Base-by-base conservation (phyloP, 495 filamentous ascomycete species). In the Neurospora intermedia region DNA sequence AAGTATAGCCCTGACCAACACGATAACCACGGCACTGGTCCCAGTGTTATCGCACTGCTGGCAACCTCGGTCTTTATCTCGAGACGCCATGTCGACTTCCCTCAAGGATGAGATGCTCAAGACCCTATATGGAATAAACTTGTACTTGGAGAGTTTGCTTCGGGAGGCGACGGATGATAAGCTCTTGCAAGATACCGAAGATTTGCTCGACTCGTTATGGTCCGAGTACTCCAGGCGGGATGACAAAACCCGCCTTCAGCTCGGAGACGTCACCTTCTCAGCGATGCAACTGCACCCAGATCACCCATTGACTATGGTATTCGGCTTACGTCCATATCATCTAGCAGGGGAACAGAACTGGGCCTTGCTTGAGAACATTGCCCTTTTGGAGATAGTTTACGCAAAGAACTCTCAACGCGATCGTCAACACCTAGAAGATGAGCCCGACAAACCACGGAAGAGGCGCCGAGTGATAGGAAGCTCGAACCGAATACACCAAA, bases 11-110 rank as follows among this genome's bases (percentile, higher is more conserved):
- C 82, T 96, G 38, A 87, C 89, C 15, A 85, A 86, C 73, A 84
- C 82, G 43, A 81, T 89, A 38, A 80, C 91, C 66, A 78, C 84
- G 43, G 85, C 88, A 20, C 76, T 95, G 69, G 77, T 97, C 27
- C 93, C 93, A 4, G 78, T 93, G 43, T 87, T 97, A 66, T 88
- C 85, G 39, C 84, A 88, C 23, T 85, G 92, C 75, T 98, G 96
- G 96, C 82, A 85, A 71, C 80, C 87, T 70, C 87, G 88, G 43
- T 91, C 93, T 69, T 82, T 88, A 40, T 83, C 83, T 13, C 89
- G 89, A 72, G 93, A 95, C 76, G 90, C 93, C 75, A 86, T 95
- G 76, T 83, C 93, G 43, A 87, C 84, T 71, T 84, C 83, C 9
- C 78, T 88, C 66, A 84, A 85, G 73, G 84, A 88, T 45, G 86